Evolutionary conservation across 2,329 filamentous ascomycete species (phyloP).

Genomic region (Talaromyces sp.): DNA sequence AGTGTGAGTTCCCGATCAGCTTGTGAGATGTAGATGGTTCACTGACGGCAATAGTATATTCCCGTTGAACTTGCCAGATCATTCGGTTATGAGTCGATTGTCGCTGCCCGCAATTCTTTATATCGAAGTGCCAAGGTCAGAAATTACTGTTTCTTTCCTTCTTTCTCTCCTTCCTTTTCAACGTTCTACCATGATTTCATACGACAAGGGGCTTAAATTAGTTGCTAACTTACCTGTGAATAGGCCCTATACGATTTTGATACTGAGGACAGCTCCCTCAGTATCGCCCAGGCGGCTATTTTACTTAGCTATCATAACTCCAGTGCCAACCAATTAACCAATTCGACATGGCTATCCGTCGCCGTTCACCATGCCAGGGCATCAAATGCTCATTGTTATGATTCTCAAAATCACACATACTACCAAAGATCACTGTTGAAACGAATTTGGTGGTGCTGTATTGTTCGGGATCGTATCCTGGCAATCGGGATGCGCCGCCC

Average conservation of each 20-base stretch:
- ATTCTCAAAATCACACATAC: neutral
- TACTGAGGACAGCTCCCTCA: neutral
- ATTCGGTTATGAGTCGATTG: neutral
- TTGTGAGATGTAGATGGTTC: neutral
- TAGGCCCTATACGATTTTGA: neutral
- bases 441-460: neutral
- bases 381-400: neutral
- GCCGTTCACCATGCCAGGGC: neutral
- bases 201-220: neutral
- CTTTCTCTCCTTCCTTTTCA: too few relatives aligned
- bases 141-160: neutral
- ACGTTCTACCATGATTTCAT: neutral
- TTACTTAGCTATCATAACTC: neutral
- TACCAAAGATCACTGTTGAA: neutral
- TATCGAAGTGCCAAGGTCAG: slow-evolving; percentile 1
- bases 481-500: neutral
- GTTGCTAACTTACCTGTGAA: neutral
- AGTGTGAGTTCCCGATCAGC: neutral
- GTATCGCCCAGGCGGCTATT: neutral
- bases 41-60: neutral
- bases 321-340: neutral
- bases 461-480: neutral
- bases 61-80: neutral
- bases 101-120: neutral
- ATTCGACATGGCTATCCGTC: neutral